Evolutionary conservation across 352 stramenopile genomes (phyloP), one percentile per base, ranked within the genome.

Genomic region (Phytophthora pinifolia): DNA sequence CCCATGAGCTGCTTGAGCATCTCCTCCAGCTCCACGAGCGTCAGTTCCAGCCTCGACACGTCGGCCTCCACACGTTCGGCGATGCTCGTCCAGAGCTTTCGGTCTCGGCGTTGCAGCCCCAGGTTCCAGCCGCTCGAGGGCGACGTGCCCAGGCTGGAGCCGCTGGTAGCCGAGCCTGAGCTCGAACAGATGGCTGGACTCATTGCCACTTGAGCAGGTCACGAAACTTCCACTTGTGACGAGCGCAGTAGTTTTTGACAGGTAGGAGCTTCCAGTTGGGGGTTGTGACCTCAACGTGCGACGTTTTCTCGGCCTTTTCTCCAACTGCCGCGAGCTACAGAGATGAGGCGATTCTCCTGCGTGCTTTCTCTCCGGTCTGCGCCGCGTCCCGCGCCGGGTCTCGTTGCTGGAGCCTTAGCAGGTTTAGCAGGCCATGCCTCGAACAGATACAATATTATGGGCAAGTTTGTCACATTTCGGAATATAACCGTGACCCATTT

Each of bases 21-120:
- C n/a, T 93, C 83, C 35, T 93, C 80, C 47, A 91, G 55, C 37
- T 93, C 79, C 47, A 92, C 83, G 8, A 81, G 72, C 50, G 79
- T 91, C 48, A 93, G 70, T 63, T 71, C 62, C 50, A 79, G 54
- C 56, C 70, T 64, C 1, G 58, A 36, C 7, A 86, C 69, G 38
- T 93, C 82, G 9, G 72, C 72, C 43, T 92, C 76, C 14, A 89
- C 37, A 17, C 74, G 69, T 46, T 88, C 76, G 6, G 70, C 67
- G 18, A 86, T 54, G 22, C 53, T 47, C 8, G 60, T 74, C 81
- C 81, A 92, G 30, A 75, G 53, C 64, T 86, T 89, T 32, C 82
- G 79, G 38, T 92, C 82, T 45, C 78, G 73, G 0, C 82, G 75
- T 52, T 88, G 77, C 6, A 70, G 66, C 13, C 69, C 73, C 38